Conservation (phyloP, 257 asterid genomes). For the Scutellaria baicalensis region DNA sequence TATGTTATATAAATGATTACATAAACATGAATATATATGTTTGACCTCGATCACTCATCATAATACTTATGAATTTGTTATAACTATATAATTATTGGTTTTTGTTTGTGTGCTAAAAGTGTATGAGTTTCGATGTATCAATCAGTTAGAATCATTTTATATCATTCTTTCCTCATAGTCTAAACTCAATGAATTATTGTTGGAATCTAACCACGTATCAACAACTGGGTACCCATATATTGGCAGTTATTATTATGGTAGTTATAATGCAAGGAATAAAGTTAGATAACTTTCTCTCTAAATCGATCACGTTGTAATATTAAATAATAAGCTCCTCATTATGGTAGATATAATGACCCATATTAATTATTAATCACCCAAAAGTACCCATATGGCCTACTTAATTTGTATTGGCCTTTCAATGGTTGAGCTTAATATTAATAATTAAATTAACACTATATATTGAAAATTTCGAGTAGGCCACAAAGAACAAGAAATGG, state of each 20-base stretch:
- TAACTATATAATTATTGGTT: neutral
- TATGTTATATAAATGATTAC: neutral
- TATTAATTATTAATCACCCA: too few relatives aligned
- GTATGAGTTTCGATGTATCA: constrained; percentile 1
- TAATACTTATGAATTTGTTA: neutral
- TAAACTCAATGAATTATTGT: constrained; percentile 3
- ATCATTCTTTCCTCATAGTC: neutral
- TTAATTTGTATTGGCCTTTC: too few relatives aligned
- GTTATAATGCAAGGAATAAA: neutral
- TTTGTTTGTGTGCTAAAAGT: constrained; percentile 6
- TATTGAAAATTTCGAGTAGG: too few relatives aligned
- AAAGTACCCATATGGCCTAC: too few relatives aligned
- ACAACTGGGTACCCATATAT: neutral
- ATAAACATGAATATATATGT: neutral
- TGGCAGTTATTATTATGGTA: neutral
- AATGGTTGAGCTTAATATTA: too few relatives aligned
- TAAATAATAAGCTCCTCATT: too few relatives aligned
- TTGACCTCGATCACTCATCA: neutral
- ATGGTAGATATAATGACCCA: too few relatives aligned
- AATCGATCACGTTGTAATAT: too few relatives aligned
- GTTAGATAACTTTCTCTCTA: too few relatives aligned
- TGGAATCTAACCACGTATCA: neutral
- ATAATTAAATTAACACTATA: too few relatives aligned
- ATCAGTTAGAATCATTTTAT: neutral
- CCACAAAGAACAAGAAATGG: too few relatives aligned